A percentile compares a stretch with the other conserved stretches of the same genome.
phyloP scores from a whole-genome alignment of 208 protist species.

The Acanthamoeba lenticulata region DNA sequence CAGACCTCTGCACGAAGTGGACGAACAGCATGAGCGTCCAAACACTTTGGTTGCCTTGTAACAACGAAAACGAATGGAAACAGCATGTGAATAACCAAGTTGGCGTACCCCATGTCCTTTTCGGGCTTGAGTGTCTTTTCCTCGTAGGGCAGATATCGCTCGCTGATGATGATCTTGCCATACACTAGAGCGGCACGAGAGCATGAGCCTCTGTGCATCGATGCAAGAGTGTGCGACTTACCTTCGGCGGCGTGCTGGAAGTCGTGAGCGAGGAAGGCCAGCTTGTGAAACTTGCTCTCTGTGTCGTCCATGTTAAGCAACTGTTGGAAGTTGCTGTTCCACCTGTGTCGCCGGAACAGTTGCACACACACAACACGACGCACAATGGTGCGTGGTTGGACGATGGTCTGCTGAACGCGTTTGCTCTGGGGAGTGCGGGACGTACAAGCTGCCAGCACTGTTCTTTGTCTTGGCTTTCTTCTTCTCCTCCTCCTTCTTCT shows the following conservation, averaged over 20 bases:
- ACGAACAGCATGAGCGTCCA: neutral
- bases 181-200: neutral
- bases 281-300: constrained; percentile 46
- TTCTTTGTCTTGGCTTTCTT: neutral
- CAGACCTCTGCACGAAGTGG: neutral
- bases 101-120: constrained; percentile 6
- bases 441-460: neutral
- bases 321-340: constrained; percentile 36
- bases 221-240: neutral
- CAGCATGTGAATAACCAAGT: neutral
- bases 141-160: neutral
- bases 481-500: neutral
- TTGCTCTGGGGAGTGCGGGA: neutral
- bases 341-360: neutral
- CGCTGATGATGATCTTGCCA: constrained; percentile 51
- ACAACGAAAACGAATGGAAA: neutral
- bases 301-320: constrained; percentile 9
- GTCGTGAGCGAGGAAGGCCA: constrained; percentile 31
- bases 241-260: constrained; percentile 45
- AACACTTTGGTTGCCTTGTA: too few relatives aligned
- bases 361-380: neutral
- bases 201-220: neutral
- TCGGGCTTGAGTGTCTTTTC: constrained; percentile 44
- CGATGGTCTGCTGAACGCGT: neutral
- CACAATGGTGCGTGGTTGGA: neutral